Base-by-base conservation (phyloP, 495 filamentous ascomycete genomes). In the Cercophora sp. region DNA sequence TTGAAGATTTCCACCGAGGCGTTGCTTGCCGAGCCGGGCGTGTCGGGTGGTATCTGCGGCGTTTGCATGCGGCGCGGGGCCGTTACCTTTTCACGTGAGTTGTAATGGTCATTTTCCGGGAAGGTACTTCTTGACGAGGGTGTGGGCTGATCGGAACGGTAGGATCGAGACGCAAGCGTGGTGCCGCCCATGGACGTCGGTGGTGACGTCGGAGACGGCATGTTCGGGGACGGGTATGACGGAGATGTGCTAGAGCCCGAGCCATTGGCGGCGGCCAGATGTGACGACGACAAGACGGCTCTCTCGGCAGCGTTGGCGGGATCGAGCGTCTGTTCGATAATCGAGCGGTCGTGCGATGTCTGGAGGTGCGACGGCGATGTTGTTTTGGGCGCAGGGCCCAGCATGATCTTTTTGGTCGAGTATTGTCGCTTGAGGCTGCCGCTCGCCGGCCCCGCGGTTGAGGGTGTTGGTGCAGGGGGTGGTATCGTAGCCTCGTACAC, bases 1-100 rank as follows among this genome's bases (percentile, higher is more conserved):
- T 96, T 97, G 82, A 97, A 96, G 47, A 98, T 97, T 61, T 98
- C 92, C 50, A 92, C 90, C 31, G 77, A 78, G 16, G 71, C 68
- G 49, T 71, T 73, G 56, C 70, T 72, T 3, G 67, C 63, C 42
- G 72, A 66, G n/a, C n/a, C n/a, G 4, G 74, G 79, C 5, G 73
- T 79, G 52, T 78, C 73, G 8, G 70, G 75, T 20, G 46, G 53
- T 27, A 20, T 39, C 11, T 29, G 26, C 9, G 73, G 78, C 2
- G 77, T 82, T 60, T 74, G 77, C 48, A 72, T 69, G 13, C 77
- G 65, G 18, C 77, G 75, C 27, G 74, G 69, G 5, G 68, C 59
- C 2, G 60, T 65, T 10, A 69, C 58, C 57, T 72, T 78, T 25
- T 72, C 67, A 13, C 67, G 61, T 13, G 68, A 61, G 54, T 60